Base-by-base conservation (phyloP, 2,329 filamentous ascomycete species). In the Cordyceps farinosa region DNA sequence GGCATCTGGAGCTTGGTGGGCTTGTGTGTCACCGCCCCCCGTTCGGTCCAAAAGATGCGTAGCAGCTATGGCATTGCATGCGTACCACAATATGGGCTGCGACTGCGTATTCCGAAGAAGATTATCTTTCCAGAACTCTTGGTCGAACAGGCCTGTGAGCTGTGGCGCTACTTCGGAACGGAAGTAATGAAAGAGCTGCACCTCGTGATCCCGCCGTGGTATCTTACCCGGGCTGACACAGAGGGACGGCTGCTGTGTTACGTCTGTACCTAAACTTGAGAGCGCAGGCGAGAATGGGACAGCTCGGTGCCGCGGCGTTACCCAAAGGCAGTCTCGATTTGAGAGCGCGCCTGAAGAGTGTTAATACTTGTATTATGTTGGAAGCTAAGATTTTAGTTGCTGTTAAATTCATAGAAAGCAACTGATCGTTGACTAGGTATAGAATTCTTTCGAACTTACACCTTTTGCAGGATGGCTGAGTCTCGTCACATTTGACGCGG, bases 151-250 rank as follows among this genome's bases (percentile, higher is more conserved):
- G 40, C 54, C 54, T 2, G 40, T 15, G 29, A 57, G 27, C 44
- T 57, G 54, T 9, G 40, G 29, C 22, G 54, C 54, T 6, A 57
- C 54, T 11, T 57, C 54, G n/a, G 40, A 4, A 4, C 54, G 54
- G 15, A 57, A 57, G 29, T 57, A 57, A 22, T 57, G 54, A 29
- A 47, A 57, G 13, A 57, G 44, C 40, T 29, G 15, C 29, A 57
- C 29, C 40, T 57, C 54, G 4, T 57, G 27, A n/a, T 45, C 38
- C 2, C 53, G 53, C 10, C 38, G 40, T 22, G 11, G 38, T 8
- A 56, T 22, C 13, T 56, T 38, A 22, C 5, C 32, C 15, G 53
- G 53, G 10, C 22, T 56, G 22, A 38, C 42, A 13, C 22, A 34
- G 13, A 42, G 4, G 2, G 53, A 30, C 3, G 27, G 38, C 27